Percentiles rank a stretch among this genome's conserved stretches.
Evolutionary conservation across 192 early-diverging fungal genomes (phyloP).

Genomic region (Dissophora ornata): DNA sequence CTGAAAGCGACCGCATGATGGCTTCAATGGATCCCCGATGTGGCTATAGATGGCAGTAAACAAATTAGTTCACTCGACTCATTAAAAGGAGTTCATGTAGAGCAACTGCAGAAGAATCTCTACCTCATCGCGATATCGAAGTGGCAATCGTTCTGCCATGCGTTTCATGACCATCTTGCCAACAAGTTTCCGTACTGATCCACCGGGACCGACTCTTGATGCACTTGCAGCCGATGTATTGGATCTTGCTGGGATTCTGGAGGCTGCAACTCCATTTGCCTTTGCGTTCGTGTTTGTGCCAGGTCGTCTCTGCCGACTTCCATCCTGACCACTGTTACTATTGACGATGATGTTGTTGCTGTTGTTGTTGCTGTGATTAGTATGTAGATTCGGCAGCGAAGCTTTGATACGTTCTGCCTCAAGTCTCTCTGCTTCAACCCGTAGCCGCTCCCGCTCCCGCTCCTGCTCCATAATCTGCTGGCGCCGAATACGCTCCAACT

Average conservation of each 20-base stretch:
- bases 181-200: conserved; percentile 34
- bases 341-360: too few species aligned
- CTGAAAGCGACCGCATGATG: conserved; percentile 41
- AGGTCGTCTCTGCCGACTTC: conserved; percentile 8
- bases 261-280: conserved; percentile 11
- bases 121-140: conserved; percentile 49
- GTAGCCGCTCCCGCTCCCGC: conserved; percentile 29
- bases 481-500: conserved; percentile 32
- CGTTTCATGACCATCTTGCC: conserved; percentile 45
- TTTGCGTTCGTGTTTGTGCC: not conserved
- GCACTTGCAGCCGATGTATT: not conserved
- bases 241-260: conserved; percentile 22
- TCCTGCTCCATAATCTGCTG: conserved; percentile 44
- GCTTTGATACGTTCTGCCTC: conserved; percentile 30
- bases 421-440: conserved; percentile 28
- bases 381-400: conserved; percentile 8
- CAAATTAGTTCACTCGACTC: too few species aligned
- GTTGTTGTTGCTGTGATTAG: too few species aligned
- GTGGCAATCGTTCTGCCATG: conserved; percentile 38
- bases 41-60: conserved; percentile 16
- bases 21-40: conserved; percentile 40
- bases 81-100: not conserved
- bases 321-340: conserved; percentile 3
- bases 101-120: not conserved
- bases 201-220: conserved; percentile 35